Evolutionary conservation across 2,329 filamentous ascomycete genomes (phyloP), one percentile per base, ranked within the genome.

Genomic region (Helicocarpus griseus): DNA sequence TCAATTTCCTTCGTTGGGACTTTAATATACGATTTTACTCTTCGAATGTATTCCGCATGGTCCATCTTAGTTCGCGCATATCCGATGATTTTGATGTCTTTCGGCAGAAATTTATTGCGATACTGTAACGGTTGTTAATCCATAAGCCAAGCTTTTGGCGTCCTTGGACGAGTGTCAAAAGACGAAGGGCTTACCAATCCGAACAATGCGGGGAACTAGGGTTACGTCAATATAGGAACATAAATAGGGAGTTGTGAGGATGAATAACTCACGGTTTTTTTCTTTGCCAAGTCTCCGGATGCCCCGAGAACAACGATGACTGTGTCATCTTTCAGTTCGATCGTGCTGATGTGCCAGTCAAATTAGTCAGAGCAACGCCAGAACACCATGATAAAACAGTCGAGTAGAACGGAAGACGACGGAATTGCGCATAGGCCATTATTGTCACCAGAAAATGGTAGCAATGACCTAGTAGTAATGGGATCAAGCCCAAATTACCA

Each of bases 11-110:
- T 95, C 61, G 91, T 96, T 14, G 93, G 93, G 14, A 90, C 93
- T 81, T 98, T 97, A 77, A 98, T 98, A 77, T 96, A 94, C 55
- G 89, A 95, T 75, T 87, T 91, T 73, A 98, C 89, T 61, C 93
- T 83, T 74, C 85, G 87, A 68, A 97, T 80, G 77, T 87, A 97
- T 72, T 98, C 93, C 58, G 89, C 84, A 65, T 91, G 89, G 75
- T 97, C 90, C 93, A 98, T 98, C 79, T 96, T 96, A 63, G 93
- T 98, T 69, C 93, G 85, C 64, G 93, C 93, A 88, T 98, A 98
- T 77, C 93, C 93, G 65, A 98, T 83, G 69, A 98, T 96, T 73
- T 84, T 87, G 73, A 95, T 89, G 72, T 94, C 89, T 74, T 95
- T 95, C 63, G 73, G 93, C 48, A 98, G 87, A 77, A 97, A 98